Percentiles rank a stretch among this genome's conserved stretches.
Conservation (phyloP, 108 stramenopile genomes). For the Seminavis robusta region DNA sequence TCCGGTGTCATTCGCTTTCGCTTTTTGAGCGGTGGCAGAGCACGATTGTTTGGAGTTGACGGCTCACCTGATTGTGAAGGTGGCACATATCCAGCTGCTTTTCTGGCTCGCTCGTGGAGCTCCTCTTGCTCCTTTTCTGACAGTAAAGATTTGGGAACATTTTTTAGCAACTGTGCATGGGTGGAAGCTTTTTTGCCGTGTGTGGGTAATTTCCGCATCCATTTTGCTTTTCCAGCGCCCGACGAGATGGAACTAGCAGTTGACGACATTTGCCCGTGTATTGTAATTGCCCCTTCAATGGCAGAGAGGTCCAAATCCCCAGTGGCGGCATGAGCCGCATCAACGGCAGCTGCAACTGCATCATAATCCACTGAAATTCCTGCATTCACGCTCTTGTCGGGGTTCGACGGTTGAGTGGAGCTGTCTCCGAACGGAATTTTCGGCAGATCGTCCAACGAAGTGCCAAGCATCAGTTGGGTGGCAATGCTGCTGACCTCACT, state of each 20-base stretch:
- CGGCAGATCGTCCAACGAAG: constrained; percentile 15
- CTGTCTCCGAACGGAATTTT: too few species aligned
- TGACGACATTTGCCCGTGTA: constrained; percentile 1
- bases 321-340: constrained; percentile 76
- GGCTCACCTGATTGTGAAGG: constrained; percentile 26
- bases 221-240: too few species aligned
- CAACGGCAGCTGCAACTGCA: constrained; percentile 71
- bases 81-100: constrained; percentile 74
- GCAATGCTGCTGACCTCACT: constrained; percentile 33
- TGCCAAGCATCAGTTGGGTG: constrained; percentile 38
- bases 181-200: too few species aligned
- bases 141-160: too few species aligned
- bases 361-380: constrained; percentile 68
- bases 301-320: constrained; percentile 51
- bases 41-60: too few species aligned
- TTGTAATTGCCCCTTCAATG: constrained; percentile 19
- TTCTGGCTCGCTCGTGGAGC: constrained; percentile 68
- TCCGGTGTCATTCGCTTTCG: constrained; percentile 13
- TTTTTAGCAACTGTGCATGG: too few species aligned
- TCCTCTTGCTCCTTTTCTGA: constrained; percentile 50
- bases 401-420: too few species aligned
- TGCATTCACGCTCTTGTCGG: neutral
- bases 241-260: too few species aligned
- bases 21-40: constrained; percentile 34
- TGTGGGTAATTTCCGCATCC: too few species aligned